Base-by-base conservation (phyloP, 1,284 basidiomycete genomes). In the Pseudozyma sp. region DNA sequence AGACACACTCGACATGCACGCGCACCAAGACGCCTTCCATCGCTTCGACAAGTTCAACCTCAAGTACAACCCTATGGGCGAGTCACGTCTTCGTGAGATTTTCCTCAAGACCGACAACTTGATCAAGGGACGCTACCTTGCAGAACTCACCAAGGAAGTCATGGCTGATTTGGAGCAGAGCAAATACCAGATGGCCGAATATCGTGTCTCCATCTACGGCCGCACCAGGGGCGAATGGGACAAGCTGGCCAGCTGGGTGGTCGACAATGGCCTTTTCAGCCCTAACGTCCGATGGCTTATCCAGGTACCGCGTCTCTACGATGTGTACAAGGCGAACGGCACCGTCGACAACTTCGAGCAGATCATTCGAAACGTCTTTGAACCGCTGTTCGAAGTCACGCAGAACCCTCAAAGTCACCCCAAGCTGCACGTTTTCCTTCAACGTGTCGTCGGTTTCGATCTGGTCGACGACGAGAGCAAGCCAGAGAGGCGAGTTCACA, bases 1-100 rank as follows among this genome's bases (percentile, higher is more conserved):
- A 82, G 97, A 99, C 84, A 99, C 97, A 6, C 89, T 99, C 49
- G 97, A 99, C 83, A 99, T 98, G 97, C 97, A 99, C 75, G 97
- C 97, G 0, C 96, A 99, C 85, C 92, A 94, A 76, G 94, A 96
- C 80, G 92, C 94, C 7, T 98, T 98, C 88, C 96, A 99, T 85
- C 90, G 97, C 17, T 99, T 98, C 82, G 97, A 98, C 87, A 84
- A 84, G 54, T 85, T 85, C 71, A 85, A 85, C 61, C 73, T 84
- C n/a, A 84, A 84, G 86, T 95, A 95, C 83, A 95, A 95, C 79
- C 93, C 93, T 0, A 93, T 97, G 69, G 96, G 97, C 62, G 95
- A 97, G 85, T 96, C 94, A 17, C 88, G 97, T 60, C 86, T 99
- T 71, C 88, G 97, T 57, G 97, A 99, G 85, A 99, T 99, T 79